Base-by-base conservation (phyloP, 2,329 filamentous ascomycete species). In the Alternaria incomplexa region DNA sequence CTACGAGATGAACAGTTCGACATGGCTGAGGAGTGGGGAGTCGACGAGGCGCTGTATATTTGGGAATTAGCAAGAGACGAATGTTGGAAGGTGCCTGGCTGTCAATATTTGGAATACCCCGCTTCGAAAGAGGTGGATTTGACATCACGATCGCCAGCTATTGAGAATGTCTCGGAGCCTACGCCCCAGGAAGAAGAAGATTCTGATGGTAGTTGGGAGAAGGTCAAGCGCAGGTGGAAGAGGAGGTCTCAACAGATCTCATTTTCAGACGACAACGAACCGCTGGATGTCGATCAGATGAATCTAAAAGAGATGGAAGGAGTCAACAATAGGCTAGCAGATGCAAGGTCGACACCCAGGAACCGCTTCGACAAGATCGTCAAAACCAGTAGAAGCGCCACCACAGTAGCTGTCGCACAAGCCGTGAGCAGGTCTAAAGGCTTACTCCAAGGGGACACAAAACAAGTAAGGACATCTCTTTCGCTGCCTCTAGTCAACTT, bases 41-140 rank as follows among this genome's bases (percentile, higher is more conserved):
- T 59, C 11, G 50, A 54, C 43, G 40, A 59, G 43, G 66, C 61
- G 1, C 43, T 67, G 12, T 44, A 55, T 32, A 15, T 65, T 1
- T 68, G 66, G 62, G 40, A 61, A 13, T 25, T 56, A 17, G 57
- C 20, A n/a, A 51, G 56, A 25, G 25, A 52, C 5, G 58, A 66
- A 17, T 62, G 59, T 30, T 50, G 55, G 23, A 36, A 40, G 3
- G 48, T 66, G 4, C 64, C 63, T 13, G 56, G 62, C 12, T 58
- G 59, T 17, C 28, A 12, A 26, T 51, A 54, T 28, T 4, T 32
- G 2, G 44, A 48, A n/a, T 15, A 58, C 22, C 15, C 13, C 20
- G 3, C 0, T 22, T 5, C 32, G 13, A 32, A 23, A 3, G 28
- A 17, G 26, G 28, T 28, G 22, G 4, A 40, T 9, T 45, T 25